These are phyloP conservation scores for Trametes punicea DNA, from an alignment of 768 basidiomycete species.

Conservation along the genomic window DNA sequence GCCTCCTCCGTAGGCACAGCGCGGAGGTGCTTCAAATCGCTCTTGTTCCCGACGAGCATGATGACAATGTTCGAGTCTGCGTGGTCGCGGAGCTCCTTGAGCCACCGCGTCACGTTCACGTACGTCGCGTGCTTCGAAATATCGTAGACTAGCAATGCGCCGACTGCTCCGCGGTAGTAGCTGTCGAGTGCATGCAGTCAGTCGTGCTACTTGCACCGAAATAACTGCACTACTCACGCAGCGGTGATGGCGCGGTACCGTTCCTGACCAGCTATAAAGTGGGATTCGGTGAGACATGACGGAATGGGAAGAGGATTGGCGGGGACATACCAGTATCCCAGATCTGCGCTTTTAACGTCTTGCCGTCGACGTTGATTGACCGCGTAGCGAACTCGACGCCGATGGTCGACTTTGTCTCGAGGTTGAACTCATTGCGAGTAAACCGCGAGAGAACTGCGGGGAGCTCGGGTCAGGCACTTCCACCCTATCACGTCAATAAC, in stretches of 20 bases:
- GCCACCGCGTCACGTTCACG: constrained; percentile 90
- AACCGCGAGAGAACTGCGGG: constrained; percentile 94
- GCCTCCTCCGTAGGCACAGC: constrained; percentile 98
- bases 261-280: constrained; percentile 85
- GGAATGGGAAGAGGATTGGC: background rate
- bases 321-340: constrained; percentile 90
- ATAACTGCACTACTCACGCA: constrained; percentile 53
- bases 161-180: constrained; percentile 96
- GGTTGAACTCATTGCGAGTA: constrained; percentile 99
- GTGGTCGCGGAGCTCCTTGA: constrained; percentile 95
- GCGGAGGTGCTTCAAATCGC: constrained; percentile 95
- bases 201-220: background rate
- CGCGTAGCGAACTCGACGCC: constrained; percentile 99
- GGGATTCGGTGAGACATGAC: background rate
- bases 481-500: background rate
- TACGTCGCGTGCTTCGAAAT: constrained; percentile 94
- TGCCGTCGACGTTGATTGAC: constrained; percentile 91
- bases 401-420: constrained; percentile 98
- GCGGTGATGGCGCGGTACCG: constrained; percentile 97
- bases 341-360: constrained; percentile 97
- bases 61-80: constrained; percentile 53
- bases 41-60: constrained; percentile 39
- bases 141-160: constrained; percentile 90
- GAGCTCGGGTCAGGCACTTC: background rate
- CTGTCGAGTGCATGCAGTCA: constrained; percentile 35